Evolutionary conservation across 306 rosid species (phyloP).

Genomic region (Sicyos edulis): DNA sequence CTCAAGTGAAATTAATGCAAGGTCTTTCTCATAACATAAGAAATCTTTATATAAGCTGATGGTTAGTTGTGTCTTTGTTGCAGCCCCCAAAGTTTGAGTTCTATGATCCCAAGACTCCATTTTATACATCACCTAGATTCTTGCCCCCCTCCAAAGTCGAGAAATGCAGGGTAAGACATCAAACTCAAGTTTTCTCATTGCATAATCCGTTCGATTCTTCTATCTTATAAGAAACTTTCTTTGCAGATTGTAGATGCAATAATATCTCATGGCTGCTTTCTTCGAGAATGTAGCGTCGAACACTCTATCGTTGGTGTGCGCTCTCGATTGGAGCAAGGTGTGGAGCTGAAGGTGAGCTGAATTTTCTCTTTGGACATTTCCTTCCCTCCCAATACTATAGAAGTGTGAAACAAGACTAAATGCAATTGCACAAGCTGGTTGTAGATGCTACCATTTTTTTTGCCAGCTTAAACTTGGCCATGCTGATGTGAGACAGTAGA

Average conservation of each 20-base stretch:
- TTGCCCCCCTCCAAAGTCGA: conserved; percentile 94
- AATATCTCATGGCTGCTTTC: conserved; percentile 92
- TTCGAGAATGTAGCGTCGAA: conserved; percentile 73
- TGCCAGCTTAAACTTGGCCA: background rate
- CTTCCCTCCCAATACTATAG: background rate
- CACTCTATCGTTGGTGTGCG: conserved; percentile 91
- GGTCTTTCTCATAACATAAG: conserved; percentile 10
- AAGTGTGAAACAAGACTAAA: background rate
- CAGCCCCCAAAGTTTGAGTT: conserved; percentile 86
- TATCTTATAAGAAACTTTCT: conserved; percentile 20
- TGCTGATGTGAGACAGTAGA: background rate
- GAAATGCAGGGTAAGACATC: conserved; percentile 72
- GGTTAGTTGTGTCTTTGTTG: conserved; percentile 14
- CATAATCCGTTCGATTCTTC: conserved; percentile 15
- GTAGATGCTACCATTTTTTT: too few relatives aligned
- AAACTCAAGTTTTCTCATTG: conserved; percentile 18
- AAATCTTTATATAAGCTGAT: conserved; percentile 25
- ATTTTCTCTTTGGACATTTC: background rate
- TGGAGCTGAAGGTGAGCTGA: conserved; percentile 57
- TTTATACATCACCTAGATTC: conserved; percentile 92
- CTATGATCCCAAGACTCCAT: conserved; percentile 94
- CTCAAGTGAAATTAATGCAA: background rate
- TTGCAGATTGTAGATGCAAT: conserved; percentile 80
- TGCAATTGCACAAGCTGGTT: background rate
- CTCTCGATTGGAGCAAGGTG: conserved; percentile 80